A percentile compares a stretch with the other conserved stretches of the same genome.
Conservation (phyloP, 2,329 filamentous ascomycete genomes). For the Trichoderma sp. region DNA sequence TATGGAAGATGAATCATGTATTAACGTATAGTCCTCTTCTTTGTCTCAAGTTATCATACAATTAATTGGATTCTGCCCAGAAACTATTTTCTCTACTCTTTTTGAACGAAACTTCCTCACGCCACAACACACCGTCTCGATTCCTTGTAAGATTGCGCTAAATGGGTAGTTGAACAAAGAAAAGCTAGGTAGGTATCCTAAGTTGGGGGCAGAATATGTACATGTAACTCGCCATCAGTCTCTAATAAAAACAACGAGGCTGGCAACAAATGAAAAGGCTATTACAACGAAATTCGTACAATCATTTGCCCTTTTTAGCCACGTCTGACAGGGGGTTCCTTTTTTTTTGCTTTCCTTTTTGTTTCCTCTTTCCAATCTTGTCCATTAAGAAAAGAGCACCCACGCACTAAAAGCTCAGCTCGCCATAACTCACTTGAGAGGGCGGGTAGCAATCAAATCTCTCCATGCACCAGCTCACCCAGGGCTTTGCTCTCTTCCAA, state of each 20-base stretch:
- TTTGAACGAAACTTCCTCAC: background rate
- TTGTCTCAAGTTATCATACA: background rate
- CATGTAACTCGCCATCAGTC: background rate
- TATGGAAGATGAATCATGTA: background rate
- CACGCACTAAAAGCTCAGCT: background rate
- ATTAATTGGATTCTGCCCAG: background rate
- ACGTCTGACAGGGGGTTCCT: background rate
- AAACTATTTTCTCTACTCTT: background rate
- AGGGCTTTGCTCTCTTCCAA: conserved; percentile 69
- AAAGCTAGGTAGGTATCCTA: background rate
- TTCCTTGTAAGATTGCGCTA: background rate
- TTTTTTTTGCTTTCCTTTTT: background rate
- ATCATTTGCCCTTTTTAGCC: background rate
- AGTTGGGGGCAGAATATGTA: background rate
- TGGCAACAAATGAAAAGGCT: background rate
- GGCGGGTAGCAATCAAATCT: conserved; percentile 39
- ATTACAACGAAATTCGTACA: background rate
- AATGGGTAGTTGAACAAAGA: background rate
- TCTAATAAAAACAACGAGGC: background rate
- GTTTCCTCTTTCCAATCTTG: background rate
- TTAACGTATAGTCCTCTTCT: background rate
- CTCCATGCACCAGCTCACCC: conserved; percentile 70
- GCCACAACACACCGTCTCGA: background rate
- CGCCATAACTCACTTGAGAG: background rate
- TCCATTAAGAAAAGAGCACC: background rate